phyloP scores from a whole-genome alignment of 495 filamentous ascomycete species.

The Penicillium bovifimosum region DNA sequence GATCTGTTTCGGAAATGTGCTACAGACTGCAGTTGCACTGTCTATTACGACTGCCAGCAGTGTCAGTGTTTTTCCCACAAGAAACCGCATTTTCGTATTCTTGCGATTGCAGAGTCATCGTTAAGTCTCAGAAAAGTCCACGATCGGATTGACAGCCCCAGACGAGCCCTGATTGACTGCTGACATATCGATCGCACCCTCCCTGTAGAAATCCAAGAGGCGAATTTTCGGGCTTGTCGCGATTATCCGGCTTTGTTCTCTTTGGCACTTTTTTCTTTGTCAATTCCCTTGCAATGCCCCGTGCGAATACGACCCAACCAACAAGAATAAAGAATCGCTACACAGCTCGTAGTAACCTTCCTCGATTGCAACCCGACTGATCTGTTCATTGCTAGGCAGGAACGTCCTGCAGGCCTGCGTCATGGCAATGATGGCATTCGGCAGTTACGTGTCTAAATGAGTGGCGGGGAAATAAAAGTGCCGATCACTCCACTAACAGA shows the following conservation, averaged over 20 bases:
- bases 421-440: not conserved
- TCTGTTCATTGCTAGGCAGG: not conserved
- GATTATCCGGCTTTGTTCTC: not conserved
- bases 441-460: not conserved
- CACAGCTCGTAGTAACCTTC: not conserved
- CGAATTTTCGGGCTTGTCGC: not conserved
- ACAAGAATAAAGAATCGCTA: not conserved
- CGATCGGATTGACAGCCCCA: not conserved
- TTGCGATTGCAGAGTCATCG: not conserved
- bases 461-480: not conserved
- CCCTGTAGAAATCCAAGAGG: not conserved
- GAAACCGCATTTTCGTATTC: not conserved
- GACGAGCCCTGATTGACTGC: not conserved
- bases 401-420: not conserved
- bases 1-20: slow-evolving; percentile 25
- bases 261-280: not conserved
- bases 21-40: slow-evolving; percentile 8
- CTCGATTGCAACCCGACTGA: not conserved
- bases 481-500: not conserved
- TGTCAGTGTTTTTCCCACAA: not conserved
- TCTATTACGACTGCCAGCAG: slow-evolving; percentile 13
- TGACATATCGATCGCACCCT: not conserved
- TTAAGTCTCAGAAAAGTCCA: not conserved
- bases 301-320: not conserved
- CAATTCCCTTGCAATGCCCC: not conserved